A percentile compares a stretch with the other conserved stretches of the same genome.
phyloP scores from a whole-genome alignment of 2,329 filamentous ascomycete genomes.

The Tolypocladium ovalisporum region DNA sequence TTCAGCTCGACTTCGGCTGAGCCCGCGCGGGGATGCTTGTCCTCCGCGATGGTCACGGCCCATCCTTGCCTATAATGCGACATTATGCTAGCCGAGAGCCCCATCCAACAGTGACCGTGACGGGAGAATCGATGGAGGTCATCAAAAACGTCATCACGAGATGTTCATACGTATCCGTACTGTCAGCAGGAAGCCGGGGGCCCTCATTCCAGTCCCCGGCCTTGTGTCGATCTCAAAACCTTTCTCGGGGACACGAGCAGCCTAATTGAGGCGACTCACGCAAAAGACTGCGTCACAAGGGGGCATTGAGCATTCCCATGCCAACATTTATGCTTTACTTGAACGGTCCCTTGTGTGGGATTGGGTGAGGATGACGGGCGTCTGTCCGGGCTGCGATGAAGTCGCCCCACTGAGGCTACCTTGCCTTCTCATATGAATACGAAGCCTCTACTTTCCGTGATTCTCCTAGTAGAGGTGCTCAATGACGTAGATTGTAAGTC shows the following conservation, averaged over 20 bases:
- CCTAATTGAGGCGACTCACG: background rate
- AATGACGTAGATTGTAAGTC: too few species aligned
- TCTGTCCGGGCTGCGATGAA: background rate
- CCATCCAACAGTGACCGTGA: background rate
- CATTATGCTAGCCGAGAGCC: background rate
- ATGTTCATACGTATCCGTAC: too few species aligned
- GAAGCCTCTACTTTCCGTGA: too few species aligned
- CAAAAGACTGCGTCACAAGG: background rate
- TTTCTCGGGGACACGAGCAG: background rate
- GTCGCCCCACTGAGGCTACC: too few species aligned
- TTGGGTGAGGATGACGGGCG: background rate
- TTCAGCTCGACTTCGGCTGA: background rate
- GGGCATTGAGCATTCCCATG: background rate
- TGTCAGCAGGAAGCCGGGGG: background rate
- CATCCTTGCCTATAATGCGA: background rate
- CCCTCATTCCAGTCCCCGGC: background rate
- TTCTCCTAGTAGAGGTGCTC: too few species aligned
- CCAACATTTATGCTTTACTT: too few species aligned
- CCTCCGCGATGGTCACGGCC: background rate
- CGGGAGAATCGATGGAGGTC: background rate
- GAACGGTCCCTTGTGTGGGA: background rate
- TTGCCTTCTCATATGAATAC: too few species aligned
- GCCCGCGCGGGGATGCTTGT: background rate
- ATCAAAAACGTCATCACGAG: background rate
- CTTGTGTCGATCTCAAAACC: background rate